These are phyloP conservation scores for Phanerochaete sordida DNA, from an alignment of 768 basidiomycete species.

Conservation along the genomic window DNA sequence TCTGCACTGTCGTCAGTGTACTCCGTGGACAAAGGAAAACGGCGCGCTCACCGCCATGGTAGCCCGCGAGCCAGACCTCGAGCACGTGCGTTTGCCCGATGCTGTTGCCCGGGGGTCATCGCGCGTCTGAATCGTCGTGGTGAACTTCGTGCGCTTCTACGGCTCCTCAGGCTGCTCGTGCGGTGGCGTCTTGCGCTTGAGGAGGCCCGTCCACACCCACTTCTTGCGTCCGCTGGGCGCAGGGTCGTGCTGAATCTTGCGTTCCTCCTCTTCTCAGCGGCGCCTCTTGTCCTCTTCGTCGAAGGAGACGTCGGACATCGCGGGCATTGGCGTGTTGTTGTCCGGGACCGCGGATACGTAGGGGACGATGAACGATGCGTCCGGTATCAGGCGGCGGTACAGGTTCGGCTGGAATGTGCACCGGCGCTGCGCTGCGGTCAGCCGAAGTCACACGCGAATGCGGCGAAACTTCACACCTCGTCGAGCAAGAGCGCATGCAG, in stretches of 20 bases:
- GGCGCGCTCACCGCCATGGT: conserved; percentile 55
- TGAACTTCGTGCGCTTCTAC: not conserved
- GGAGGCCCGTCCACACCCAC: too few species aligned
- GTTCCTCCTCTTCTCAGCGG: not conserved
- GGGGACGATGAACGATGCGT: conserved; percentile 2
- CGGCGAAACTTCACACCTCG: conserved; percentile 43
- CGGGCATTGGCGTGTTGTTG: not conserved
- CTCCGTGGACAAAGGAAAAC: not conserved
- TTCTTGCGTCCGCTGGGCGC: not conserved
- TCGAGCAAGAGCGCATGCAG: conserved; percentile 77
- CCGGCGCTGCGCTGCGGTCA: conserved; percentile 43
- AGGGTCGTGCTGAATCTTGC: not conserved
- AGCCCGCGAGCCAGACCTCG: conserved; percentile 81
- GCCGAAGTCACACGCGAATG: not conserved
- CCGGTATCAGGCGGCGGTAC: conserved; percentile 47
- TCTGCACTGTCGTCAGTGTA: conserved; percentile 37
- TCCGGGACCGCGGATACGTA: not conserved
- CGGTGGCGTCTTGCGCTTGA: not conserved
- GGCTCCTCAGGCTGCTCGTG: not conserved
- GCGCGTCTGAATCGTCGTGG: not conserved
- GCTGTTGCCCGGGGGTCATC: conserved; percentile 2
- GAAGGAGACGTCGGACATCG: not conserved
- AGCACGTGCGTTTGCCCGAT: conserved; percentile 44
- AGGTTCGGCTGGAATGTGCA: conserved; percentile 61
- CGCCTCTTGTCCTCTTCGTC: not conserved